Base-by-base conservation (phyloP, 192 early-diverging fungal species). In the Coemansia sp. region DNA sequence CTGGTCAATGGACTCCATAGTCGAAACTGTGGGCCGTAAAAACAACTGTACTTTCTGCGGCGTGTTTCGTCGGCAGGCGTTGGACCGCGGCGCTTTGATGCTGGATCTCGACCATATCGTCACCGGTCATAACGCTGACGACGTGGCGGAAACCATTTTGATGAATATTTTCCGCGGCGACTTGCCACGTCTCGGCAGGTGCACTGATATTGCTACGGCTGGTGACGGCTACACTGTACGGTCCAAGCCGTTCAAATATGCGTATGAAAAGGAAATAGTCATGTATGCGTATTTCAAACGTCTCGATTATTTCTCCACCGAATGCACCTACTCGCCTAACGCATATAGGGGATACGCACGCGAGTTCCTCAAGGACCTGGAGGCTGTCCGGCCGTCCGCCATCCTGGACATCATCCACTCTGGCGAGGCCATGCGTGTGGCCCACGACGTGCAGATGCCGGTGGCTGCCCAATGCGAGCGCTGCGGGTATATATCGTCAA, bases 41-140 rank as follows among this genome's bases (percentile, higher is more conserved):
- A 99, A 97, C 76, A 99, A 99, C 77, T 99, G 97, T 79, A 99
- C 97, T 14, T 99, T 97, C 71, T 99, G 97, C 69, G 97, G 97
- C 50, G 97, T 99, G 42, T 97, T 99, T 72, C 88, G 97, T 54
- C 86, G 97, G 22, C 97, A 99, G 76, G 97, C 97, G 42, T 82
- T 99, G 55, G 97, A 99, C 63, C 85, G 97, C 49, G 97, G 97
- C 40, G 93, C 96, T 1, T 86, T 91, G 49, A 85, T 95, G 87
- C 83, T 99, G 25, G 84, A 89, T 30, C 92, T 94, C 2, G 90
- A 96, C 75, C 97, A 99, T 67, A 96, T 99, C 71, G 93, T 99
- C 17, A 99, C 97, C 2, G 97, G 97, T 38, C 97, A 99, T 61
- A 99, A 99, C 72, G 97, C 97, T 11, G 97, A 99, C 76, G 97